Evolutionary conservation across 768 basidiomycete genomes (phyloP).

Genomic region (Tricholoma matsutake): DNA sequence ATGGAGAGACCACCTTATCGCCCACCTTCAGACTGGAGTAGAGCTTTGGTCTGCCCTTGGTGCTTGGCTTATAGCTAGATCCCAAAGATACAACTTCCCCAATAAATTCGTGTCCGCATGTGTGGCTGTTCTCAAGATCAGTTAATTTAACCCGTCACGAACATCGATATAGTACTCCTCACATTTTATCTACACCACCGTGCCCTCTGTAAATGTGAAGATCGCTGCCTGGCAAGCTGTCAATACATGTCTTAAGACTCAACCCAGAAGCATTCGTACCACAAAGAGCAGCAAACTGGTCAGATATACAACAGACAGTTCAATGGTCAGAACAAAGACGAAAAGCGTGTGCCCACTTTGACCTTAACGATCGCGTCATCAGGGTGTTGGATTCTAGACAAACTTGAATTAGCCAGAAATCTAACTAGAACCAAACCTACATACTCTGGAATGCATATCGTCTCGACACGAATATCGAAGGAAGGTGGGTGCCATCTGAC

Average conservation of each 20-base stretch:
- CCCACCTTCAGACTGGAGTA: conserved; percentile 66
- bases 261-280: conserved; percentile 30
- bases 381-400: conserved; percentile 53
- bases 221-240: conserved; percentile 50
- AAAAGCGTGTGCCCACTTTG: conserved; percentile 38
- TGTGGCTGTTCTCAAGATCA: conserved; percentile 39
- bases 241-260: background rate
- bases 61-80: conserved; percentile 43
- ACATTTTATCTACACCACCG: conserved; percentile 51
- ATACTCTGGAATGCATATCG: conserved; percentile 52
- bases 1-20: conserved; percentile 78
- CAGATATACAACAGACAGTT: background rate
- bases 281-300: conserved; percentile 63
- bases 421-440: background rate
- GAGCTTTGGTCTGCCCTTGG: conserved; percentile 51
- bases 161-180: conserved; percentile 26
- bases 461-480: conserved; percentile 70
- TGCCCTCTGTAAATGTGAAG: conserved; percentile 73
- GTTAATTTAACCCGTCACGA: background rate
- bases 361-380: conserved; percentile 81
- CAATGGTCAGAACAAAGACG: background rate
- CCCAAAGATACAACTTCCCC: conserved; percentile 72
- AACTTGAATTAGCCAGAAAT: background rate
- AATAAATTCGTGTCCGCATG: conserved; percentile 75
- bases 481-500: conserved; percentile 66